A percentile compares a stretch with the other conserved stretches of the same genome.
Conservation (phyloP, 2,329 filamentous ascomycete genomes). For the Samsoniella hepiali region DNA sequence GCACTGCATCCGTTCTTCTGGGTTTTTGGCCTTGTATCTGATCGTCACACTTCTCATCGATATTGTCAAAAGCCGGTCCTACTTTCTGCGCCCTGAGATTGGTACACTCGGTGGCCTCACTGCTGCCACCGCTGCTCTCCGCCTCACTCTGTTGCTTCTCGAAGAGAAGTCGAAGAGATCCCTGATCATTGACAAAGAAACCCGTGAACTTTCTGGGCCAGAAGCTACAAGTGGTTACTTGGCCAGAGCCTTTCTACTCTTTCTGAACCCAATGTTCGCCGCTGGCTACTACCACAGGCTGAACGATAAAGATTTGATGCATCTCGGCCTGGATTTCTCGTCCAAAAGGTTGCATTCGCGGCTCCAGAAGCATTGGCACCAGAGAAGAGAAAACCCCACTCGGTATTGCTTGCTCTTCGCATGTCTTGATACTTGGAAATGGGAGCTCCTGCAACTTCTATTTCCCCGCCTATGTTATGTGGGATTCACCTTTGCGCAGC, state of each 20-base stretch:
- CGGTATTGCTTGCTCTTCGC: not conserved
- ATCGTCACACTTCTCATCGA: conserved; percentile 33
- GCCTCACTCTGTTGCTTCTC: conserved; percentile 28
- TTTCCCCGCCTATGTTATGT: not conserved
- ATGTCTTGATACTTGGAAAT: not conserved
- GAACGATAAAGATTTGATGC: not conserved
- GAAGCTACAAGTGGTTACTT: not conserved
- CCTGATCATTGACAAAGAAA: not conserved
- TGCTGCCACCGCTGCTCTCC: conserved; percentile 26
- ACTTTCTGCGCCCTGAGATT: conserved; percentile 29
- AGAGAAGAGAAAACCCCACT: too few relatives aligned
- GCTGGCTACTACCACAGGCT: not conserved
- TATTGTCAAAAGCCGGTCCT: conserved; percentile 30
- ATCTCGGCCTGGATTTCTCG: not conserved
- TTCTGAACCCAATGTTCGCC: not conserved
- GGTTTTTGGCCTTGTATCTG: conserved; percentile 31
- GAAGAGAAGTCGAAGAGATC: conserved; percentile 31
- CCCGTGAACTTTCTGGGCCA: not conserved
- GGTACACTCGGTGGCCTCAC: conserved; percentile 27
- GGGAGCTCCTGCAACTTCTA: not conserved
- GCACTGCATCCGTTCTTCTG: conserved; percentile 31
- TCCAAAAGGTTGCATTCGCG: not conserved
- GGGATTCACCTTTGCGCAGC: not conserved
- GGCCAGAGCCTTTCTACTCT: not conserved
- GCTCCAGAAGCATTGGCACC: not conserved